These are phyloP conservation scores for Lipomyces mesembrius DNA, from an alignment of 805 yeast species.

Conservation along the genomic window DNA sequence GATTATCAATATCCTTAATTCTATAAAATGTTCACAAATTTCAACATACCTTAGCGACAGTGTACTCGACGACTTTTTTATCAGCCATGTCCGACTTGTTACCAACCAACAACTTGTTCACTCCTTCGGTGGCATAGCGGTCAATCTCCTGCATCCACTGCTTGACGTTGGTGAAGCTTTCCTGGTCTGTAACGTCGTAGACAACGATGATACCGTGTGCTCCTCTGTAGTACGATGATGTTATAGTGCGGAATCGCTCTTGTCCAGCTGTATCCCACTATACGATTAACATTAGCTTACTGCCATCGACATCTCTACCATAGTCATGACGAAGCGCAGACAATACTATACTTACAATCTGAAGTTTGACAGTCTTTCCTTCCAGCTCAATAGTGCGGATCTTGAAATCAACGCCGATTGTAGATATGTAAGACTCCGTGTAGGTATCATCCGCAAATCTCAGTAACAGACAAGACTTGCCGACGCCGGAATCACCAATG, in stretches of 20 bases:
- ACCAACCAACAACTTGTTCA: conserved; percentile 92
- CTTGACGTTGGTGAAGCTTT: conserved; percentile 85
- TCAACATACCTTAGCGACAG: conserved; percentile 70
- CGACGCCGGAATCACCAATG: conserved; percentile 99
- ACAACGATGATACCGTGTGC: conserved; percentile 98
- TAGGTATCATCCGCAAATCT: conserved; percentile 97
- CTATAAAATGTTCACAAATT: neutral
- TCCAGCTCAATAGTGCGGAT: conserved; percentile 73
- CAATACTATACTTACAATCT: conserved; percentile 56
- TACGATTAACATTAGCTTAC: conserved; percentile 9
- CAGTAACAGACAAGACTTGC: conserved; percentile 91
- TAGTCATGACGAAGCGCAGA: neutral
- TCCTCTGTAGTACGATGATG: conserved; percentile 96
- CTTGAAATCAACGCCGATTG: conserved; percentile 96
- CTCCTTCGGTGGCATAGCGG: conserved; percentile 97
- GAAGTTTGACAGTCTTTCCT: conserved; percentile 95
- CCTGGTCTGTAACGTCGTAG: conserved; percentile 95
- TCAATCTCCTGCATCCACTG: conserved; percentile 99
- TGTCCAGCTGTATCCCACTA: conserved; percentile 99
- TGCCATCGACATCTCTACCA: neutral
- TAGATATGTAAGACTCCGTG: conserved; percentile 94
- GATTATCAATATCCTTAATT: neutral
- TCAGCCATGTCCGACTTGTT: conserved; percentile 94
- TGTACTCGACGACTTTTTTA: conserved; percentile 92
- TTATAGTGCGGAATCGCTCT: conserved; percentile 96